These are phyloP conservation scores for Clavispora vitiphila DNA, from an alignment of 805 yeast species.

Conservation along the genomic window DNA sequence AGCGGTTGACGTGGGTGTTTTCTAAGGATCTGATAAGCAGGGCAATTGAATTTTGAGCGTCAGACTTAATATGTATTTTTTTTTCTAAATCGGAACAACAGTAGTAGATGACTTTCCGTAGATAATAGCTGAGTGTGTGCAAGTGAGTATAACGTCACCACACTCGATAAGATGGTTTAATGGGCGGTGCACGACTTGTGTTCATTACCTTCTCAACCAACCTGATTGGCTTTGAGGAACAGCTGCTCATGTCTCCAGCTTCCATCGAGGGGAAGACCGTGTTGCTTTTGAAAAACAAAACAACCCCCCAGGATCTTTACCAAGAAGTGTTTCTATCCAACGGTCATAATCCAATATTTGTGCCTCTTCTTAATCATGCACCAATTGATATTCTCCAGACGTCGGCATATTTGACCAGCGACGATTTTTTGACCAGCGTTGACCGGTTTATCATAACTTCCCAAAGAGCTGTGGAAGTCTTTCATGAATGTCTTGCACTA, in stretches of 20 bases:
- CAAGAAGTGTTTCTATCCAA: constrained; percentile 36
- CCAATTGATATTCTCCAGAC: constrained; percentile 47
- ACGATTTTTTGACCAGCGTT: constrained; percentile 34
- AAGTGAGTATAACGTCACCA: no score
- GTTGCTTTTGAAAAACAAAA: constrained; percentile 70
- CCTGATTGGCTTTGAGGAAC: no score
- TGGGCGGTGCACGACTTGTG: neutral
- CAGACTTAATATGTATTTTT: neutral
- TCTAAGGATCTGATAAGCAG: constrained; percentile 8
- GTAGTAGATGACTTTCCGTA: no score
- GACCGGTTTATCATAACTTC: constrained; percentile 74
- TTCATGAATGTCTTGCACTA: constrained; percentile 41
- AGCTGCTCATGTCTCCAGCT: constrained; percentile 18
- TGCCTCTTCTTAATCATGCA: constrained; percentile 71
- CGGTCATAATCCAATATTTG: constrained; percentile 45
- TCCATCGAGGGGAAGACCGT: constrained; percentile 27
- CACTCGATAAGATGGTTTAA: neutral
- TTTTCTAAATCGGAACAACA: no score
- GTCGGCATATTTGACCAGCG: constrained; percentile 38
- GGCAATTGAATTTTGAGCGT: neutral
- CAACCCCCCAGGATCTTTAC: constrained; percentile 67
- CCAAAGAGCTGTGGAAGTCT: constrained; percentile 85
- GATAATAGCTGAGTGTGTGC: no score
- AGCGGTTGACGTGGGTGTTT: constrained; percentile 36
- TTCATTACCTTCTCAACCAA: neutral